A percentile compares a stretch with the other conserved stretches of the same genome.
These are phyloP conservation scores for Nigrospora sphaerica DNA, from an alignment of 2,329 filamentous ascomycete genomes.

Conservation along the genomic window DNA sequence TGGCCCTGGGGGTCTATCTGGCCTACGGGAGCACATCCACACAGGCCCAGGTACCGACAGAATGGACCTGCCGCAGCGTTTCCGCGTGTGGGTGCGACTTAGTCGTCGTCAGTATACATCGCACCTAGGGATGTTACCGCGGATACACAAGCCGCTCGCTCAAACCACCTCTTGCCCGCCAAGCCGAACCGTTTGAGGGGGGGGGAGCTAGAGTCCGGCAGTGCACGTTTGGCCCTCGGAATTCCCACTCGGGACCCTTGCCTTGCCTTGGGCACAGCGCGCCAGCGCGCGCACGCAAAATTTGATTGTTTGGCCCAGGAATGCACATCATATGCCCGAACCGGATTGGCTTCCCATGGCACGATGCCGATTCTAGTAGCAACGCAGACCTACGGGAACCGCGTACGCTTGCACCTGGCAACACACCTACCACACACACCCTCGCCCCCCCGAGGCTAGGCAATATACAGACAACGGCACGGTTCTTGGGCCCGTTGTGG, in stretches of 20 bases:
- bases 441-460: neutral
- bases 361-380: constrained; percentile 4
- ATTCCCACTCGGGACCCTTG: neutral
- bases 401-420: neutral
- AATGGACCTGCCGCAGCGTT: too few relatives aligned
- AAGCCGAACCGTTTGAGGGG: neutral
- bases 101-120: too few relatives aligned
- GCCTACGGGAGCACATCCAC: too few relatives aligned
- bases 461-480: too few relatives aligned
- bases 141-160: neutral
- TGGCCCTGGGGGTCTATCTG: too few relatives aligned
- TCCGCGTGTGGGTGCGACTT: too few relatives aligned
- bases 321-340: constrained; percentile 18
- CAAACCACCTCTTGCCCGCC: neutral
- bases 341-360: constrained; percentile 10
- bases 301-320: constrained; percentile 9
- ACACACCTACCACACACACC: neutral
- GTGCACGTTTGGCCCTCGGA: neutral
- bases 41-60: too few relatives aligned
- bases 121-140: too few relatives aligned
- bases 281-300: neutral
- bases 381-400: neutral
- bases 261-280: neutral
- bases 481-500: too few relatives aligned
- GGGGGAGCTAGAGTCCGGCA: neutral